Evolutionary conservation across 495 filamentous ascomycete species (phyloP), one percentile per base, ranked within the genome.

Genomic region (Chaetomium cochliodes): DNA sequence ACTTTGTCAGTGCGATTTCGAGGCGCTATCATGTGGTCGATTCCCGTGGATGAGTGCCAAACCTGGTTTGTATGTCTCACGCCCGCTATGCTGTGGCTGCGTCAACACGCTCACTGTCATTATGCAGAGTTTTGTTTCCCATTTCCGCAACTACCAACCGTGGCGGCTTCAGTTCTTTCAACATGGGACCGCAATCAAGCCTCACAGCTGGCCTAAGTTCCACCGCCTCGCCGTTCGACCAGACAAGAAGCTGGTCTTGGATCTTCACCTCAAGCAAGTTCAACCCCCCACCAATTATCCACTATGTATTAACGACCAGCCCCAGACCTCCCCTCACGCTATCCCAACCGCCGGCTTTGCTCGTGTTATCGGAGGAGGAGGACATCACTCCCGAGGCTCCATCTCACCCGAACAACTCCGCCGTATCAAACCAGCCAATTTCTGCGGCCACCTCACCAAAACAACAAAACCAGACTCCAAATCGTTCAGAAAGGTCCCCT

Each of bases 111-210:
- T 63, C 50, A 68, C 46, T n/a, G 5, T 49, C 56, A 73, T 49
- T 56, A 74, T 73, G 63, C 55, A 39, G 53, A 23, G 30, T 20
- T 78, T 79, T 55, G 37, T 71, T 1, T 67, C 70, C 25, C 72
- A 78, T 53, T 79, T 79, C 52, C 70, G 68, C 20, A 74, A 78
- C 46, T 76, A 72, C 50, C 77, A 73, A 69, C 75, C 74, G 18
- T 60, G 66, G 1, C 52, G 65, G 15, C 42, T 74, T 8, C 66
- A 62, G 20, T 65, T 78, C 44, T 69, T 61, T 23, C 58, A 72
- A 16, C 56, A 63, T 12, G 67, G 62, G 25, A 69, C 65, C 41
- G 22, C 60, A 0, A 9, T 79, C 23, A 67, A 23, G n/a, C 61
- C 56, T 5, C 46, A 59, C 4, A 66, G 73, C 16, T 79, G 77